A percentile compares a stretch with the other conserved stretches of the same genome.
Evolutionary conservation across 140 eudicot genomes (phyloP).

Genomic region (Stevia rebaudiana): DNA sequence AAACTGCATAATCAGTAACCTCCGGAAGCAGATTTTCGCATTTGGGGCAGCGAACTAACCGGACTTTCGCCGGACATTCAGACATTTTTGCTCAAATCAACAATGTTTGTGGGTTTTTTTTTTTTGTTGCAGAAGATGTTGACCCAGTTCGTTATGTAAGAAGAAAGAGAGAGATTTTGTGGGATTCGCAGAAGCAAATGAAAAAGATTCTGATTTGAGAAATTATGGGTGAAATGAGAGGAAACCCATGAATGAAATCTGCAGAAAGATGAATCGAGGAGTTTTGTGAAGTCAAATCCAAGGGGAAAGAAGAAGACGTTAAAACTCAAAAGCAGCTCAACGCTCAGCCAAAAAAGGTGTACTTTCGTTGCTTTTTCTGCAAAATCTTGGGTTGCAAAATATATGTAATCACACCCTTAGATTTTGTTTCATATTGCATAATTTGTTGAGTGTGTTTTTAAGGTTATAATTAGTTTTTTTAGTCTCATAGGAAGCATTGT

Average conservation of each 20-base stretch:
- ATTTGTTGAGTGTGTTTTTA: too few relatives aligned
- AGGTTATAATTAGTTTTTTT: too few relatives aligned
- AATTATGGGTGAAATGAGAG: constrained; percentile 23
- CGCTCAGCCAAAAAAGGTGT: background rate
- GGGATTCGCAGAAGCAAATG: constrained; percentile 4
- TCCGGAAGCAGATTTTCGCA: constrained; percentile 84
- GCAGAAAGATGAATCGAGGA: constrained; percentile 16
- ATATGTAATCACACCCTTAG: too few relatives aligned
- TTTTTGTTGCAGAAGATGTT: constrained; percentile 1
- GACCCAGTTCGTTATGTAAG: background rate
- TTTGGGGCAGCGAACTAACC: constrained; percentile 91
- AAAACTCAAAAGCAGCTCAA: constrained; percentile 11
- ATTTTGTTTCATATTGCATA: too few relatives aligned
- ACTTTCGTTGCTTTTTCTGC: background rate
- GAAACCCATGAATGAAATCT: constrained; percentile 24
- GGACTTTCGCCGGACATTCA: constrained; percentile 55
- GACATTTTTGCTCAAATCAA: constrained; percentile 37
- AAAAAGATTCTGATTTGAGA: constrained; percentile 28
- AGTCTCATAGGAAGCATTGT: too few relatives aligned
- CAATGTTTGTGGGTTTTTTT: constrained; percentile 19
- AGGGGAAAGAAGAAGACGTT: constrained; percentile 18
- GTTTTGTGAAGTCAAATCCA: constrained; percentile 24
- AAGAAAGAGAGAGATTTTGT: background rate
- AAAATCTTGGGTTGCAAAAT: background rate
- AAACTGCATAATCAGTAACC: constrained; percentile 69